Base-by-base conservation (phyloP, 2,329 filamentous ascomycete genomes). In the Cercospora nicotianae region DNA sequence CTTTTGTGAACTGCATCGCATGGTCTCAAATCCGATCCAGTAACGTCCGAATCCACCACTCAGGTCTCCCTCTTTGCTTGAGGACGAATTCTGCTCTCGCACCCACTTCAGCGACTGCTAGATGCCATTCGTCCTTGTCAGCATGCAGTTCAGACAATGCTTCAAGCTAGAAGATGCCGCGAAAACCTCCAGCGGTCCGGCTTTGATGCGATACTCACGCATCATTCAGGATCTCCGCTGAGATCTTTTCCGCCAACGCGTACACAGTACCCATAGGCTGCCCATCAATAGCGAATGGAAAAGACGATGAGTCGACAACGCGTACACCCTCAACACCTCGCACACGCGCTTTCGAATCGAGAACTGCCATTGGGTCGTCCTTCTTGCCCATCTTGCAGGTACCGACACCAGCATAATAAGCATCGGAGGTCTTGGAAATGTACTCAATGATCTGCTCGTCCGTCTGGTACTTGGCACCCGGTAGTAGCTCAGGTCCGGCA, bases 211-310 rank as follows among this genome's bases (percentile, higher is more conserved):
- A 30, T 20, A 10, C 13, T 45, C 39, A 62, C 18, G 39, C 39
- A 13, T 45, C 48, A 20, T 51, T 53, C 61, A 58, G 76, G 63
- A 65, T 79, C 60, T 63, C 77, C 0, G 33, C 64, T 8, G 64
- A 58, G 20, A 66, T 66, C 64, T 66, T 66, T 51, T 66, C 64
- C 23, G 64, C 64, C 42, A 66, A 51, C 18, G 42, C 57, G 33
- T 66, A 70, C 23, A 71, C 68, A 3, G 70, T 75, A 28, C 64
- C 68, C 63, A 74, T 67, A 6, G 74, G 73, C 63, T 75, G 73
- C 18, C 74, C 73, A 23, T 71, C 60, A 74, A 48, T 13, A 75
- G 45, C 9, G 72, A 64, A 53, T 75, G 36, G 36, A 13, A 42
- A 42, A 42, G 36, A 72, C 12, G 69, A 64, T 28, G 63, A 70